Conservation (phyloP, 805 yeast species). For the Ogataea zsoltii region DNA sequence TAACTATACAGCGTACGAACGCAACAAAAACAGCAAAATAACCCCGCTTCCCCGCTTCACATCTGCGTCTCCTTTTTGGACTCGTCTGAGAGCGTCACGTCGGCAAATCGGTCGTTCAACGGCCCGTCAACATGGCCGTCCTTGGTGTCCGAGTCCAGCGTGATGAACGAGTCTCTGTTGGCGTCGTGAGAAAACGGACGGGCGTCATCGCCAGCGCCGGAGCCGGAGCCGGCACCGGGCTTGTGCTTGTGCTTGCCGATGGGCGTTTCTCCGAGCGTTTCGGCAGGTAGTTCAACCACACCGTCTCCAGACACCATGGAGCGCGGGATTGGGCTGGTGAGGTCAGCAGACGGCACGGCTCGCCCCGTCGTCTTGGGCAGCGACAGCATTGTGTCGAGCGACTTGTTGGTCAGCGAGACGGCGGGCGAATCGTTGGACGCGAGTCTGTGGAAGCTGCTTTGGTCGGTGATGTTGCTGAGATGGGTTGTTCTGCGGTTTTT, state of each 20-base stretch:
- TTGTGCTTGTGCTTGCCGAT: too few species aligned
- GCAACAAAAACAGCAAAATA: too few species aligned
- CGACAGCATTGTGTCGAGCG: constrained; percentile 24
- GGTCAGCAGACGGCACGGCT: not conserved
- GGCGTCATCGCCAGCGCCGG: too few species aligned
- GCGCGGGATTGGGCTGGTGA: constrained; percentile 3
- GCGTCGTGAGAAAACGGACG: constrained; percentile 1
- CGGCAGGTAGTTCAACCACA: constrained; percentile 3
- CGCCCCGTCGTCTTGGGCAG: constrained; percentile 19
- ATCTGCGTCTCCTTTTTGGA: constrained; percentile 27
- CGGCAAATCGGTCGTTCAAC: constrained; percentile 25
- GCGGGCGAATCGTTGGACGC: constrained; percentile 12
- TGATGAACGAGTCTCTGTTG: constrained; percentile 19
- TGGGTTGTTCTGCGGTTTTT: constrained; percentile 19
- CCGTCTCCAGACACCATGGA: constrained; percentile 1
- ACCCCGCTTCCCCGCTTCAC: too few species aligned
- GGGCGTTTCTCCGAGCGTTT: not conserved
- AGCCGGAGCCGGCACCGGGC: too few species aligned
- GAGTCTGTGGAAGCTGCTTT: constrained; percentile 17
- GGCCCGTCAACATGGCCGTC: constrained; percentile 20
- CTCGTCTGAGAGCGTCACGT: constrained; percentile 23
- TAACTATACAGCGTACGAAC: too few species aligned
- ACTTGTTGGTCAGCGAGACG: constrained; percentile 22
- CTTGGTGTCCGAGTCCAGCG: constrained; percentile 17
- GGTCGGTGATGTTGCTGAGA: constrained; percentile 19